phyloP scores from a whole-genome alignment of 202 grass and related monocot species.

The Elaeis oleifera region DNA sequence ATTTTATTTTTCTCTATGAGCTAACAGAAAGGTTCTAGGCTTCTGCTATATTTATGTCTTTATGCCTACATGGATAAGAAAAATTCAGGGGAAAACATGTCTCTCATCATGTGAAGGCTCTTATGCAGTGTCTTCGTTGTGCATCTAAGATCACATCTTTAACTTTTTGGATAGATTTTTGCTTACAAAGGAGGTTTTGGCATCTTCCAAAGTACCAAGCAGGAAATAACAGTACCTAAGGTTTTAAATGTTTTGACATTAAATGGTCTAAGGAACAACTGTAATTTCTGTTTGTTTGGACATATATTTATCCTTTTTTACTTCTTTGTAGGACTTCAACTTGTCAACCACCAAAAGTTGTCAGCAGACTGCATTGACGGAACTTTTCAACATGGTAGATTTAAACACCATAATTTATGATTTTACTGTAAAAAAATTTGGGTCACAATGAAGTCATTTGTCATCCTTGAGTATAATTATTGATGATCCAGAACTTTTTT shows the following conservation, averaged over 20 bases:
- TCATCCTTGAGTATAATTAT: too few relatives aligned
- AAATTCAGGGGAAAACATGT: too few relatives aligned
- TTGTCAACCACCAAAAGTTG: slow-evolving; percentile 49
- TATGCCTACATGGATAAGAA: too few relatives aligned
- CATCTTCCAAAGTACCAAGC: slow-evolving; percentile 43
- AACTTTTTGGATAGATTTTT: slow-evolving; percentile 39
- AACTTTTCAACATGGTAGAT: slow-evolving; percentile 84
- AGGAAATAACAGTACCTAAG: slow-evolving; percentile 53
- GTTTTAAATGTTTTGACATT: slow-evolving; percentile 22
- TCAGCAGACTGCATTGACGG: slow-evolving; percentile 55
- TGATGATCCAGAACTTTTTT: too few relatives aligned
- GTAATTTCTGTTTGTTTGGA: slow-evolving; percentile 10
- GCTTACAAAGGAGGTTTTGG: slow-evolving; percentile 39
- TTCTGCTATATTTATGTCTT: too few relatives aligned
- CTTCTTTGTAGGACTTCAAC: slow-evolving; percentile 58
- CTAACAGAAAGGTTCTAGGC: not conserved
- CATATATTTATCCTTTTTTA: slow-evolving; percentile 16
- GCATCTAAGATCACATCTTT: too few relatives aligned
- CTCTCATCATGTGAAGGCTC: too few relatives aligned
- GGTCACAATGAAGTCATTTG: too few relatives aligned
- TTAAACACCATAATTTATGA: not conserved
- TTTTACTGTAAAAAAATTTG: not conserved
- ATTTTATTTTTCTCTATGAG: not conserved
- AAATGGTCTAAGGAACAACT: not conserved
- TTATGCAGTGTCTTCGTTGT: too few relatives aligned